Evolutionary conservation across 192 early-diverging fungal species (phyloP).

Genomic region (Blastocladiella britannica): DNA sequence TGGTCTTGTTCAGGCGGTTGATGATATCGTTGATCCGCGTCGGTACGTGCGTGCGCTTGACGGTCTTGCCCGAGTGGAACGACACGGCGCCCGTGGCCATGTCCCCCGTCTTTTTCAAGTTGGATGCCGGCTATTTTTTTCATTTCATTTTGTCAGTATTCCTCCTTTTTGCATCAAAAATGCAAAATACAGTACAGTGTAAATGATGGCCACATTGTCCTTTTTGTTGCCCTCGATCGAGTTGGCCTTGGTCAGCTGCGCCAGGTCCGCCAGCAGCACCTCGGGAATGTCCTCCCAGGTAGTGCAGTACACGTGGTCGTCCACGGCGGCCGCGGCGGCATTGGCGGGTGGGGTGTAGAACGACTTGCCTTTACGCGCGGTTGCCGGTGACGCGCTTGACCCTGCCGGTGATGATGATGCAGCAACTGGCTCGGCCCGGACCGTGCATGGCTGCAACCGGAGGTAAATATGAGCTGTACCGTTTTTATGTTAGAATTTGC

Average conservation of each 20-base stretch:
- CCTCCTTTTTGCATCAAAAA: too few species aligned
- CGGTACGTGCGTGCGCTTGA: slow-evolving; percentile 61
- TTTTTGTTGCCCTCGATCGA: slow-evolving; percentile 94
- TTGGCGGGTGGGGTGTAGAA: neutral
- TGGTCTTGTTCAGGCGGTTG: slow-evolving; percentile 89
- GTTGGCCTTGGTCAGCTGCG: slow-evolving; percentile 93
- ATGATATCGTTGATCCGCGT: slow-evolving; percentile 61
- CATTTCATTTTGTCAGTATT: too few species aligned
- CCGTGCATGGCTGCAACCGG: slow-evolving; percentile 35
- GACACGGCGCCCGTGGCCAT: slow-evolving; percentile 96
- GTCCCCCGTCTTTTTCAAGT: slow-evolving; percentile 71
- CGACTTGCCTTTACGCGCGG: too few species aligned
- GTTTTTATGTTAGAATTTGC: slow-evolving; percentile 4
- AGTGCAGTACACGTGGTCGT: slow-evolving; percentile 9
- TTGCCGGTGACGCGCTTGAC: too few species aligned
- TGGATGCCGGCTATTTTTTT: slow-evolving; percentile 39
- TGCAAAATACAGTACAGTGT: slow-evolving; percentile 59
- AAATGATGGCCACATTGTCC: slow-evolving; percentile 73
- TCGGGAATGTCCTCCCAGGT: slow-evolving; percentile 67
- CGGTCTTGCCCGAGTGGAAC: slow-evolving; percentile 52
- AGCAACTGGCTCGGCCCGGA: neutral
- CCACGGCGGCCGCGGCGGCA: neutral
- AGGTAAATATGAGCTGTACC: slow-evolving; percentile 87
- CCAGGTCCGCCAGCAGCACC: slow-evolving; percentile 55
- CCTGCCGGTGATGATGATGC: too few species aligned